Conservation (phyloP, 2,329 filamentous ascomycete genomes). For the Nemania bipapillata region DNA sequence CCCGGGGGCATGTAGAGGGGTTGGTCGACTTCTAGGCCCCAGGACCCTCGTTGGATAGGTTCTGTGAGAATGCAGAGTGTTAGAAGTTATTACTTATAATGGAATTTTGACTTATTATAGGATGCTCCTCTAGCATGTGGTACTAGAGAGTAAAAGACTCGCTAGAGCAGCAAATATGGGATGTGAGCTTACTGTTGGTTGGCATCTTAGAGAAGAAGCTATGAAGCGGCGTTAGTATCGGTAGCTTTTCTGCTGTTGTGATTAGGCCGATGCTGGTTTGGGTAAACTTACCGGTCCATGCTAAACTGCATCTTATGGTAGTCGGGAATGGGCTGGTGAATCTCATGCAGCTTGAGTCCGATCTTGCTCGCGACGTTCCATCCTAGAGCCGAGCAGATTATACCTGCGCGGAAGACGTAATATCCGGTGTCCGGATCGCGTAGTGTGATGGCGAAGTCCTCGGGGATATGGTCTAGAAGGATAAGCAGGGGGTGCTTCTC, state of each 20-base stretch:
- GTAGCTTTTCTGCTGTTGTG: neutral
- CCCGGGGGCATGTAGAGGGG: conserved; percentile 80
- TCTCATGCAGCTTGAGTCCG: conserved; percentile 73
- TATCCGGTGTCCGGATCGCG: conserved; percentile 75
- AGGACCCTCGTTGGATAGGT: conserved; percentile 85
- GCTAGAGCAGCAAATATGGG: neutral
- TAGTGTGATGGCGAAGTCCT: conserved; percentile 83
- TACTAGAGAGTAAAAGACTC: neutral
- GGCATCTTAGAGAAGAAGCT: conserved; percentile 86
- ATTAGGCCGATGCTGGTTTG: neutral
- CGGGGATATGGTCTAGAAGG: conserved; percentile 80
- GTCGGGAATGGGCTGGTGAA: conserved; percentile 80
- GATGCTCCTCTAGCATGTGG: neutral
- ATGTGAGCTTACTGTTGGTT: conserved; percentile 59
- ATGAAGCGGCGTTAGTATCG: neutral
- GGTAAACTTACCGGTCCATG: conserved; percentile 75
- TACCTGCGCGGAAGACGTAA: conserved; percentile 79
- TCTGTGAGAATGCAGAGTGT: conserved; percentile 42
- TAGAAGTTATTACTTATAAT: neutral
- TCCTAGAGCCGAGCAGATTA: conserved; percentile 81
- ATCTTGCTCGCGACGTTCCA: conserved; percentile 83
- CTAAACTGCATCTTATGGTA: conserved; percentile 90
- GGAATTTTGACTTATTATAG: neutral
- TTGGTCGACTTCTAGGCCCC: conserved; percentile 80
- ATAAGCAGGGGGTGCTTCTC: conserved; percentile 73